phyloP scores from a whole-genome alignment of 1,284 basidiomycete genomes.

The Cerrena zonata region DNA sequence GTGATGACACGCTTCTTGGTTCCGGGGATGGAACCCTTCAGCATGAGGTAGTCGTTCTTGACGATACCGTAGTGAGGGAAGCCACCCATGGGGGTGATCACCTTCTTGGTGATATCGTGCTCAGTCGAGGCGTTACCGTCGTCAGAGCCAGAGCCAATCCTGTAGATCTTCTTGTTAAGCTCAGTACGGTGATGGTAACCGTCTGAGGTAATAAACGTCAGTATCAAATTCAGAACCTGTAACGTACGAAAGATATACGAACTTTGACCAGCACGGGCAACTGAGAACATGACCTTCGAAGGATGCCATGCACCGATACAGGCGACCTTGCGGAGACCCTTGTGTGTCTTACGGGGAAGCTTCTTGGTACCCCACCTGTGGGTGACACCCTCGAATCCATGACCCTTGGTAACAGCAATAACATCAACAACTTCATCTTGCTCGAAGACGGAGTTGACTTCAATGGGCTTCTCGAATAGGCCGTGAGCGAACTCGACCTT shows the following conservation, averaged over 20 bases:
- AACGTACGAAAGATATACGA: slow-evolving; percentile 25
- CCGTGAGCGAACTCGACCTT: slow-evolving; percentile 96
- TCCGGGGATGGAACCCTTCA: slow-evolving; percentile 91
- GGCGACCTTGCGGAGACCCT: slow-evolving; percentile 98
- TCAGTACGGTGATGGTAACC: slow-evolving; percentile 99
- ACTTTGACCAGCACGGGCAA: slow-evolving; percentile 99
- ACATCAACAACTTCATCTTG: slow-evolving; percentile 96
- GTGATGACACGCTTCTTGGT: slow-evolving; percentile 98
- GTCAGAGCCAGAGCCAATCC: slow-evolving; percentile 81
- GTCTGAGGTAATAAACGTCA: slow-evolving; percentile 43
- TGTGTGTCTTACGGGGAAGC: slow-evolving; percentile 97
- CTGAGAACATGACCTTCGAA: slow-evolving; percentile 99
- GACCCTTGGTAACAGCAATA: slow-evolving; percentile 98
- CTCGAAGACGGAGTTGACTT: slow-evolving; percentile 85
- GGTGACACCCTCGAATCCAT: slow-evolving; percentile 99
- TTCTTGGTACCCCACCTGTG: slow-evolving; percentile 99
- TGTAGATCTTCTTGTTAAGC: slow-evolving; percentile 99
- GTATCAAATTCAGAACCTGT: slow-evolving; percentile 3
- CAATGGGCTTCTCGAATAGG: slow-evolving; percentile 96
- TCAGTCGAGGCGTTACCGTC: slow-evolving; percentile 88
- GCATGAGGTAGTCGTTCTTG: slow-evolving; percentile 96
- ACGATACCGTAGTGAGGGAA: slow-evolving; percentile 99
- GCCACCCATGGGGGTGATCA: slow-evolving; percentile 97
- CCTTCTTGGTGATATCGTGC: slow-evolving; percentile 88
- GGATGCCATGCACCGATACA: slow-evolving; percentile 99